phyloP scores from a whole-genome alignment of 2,329 filamentous ascomycete species.

The Chlorencoelia australis region DNA sequence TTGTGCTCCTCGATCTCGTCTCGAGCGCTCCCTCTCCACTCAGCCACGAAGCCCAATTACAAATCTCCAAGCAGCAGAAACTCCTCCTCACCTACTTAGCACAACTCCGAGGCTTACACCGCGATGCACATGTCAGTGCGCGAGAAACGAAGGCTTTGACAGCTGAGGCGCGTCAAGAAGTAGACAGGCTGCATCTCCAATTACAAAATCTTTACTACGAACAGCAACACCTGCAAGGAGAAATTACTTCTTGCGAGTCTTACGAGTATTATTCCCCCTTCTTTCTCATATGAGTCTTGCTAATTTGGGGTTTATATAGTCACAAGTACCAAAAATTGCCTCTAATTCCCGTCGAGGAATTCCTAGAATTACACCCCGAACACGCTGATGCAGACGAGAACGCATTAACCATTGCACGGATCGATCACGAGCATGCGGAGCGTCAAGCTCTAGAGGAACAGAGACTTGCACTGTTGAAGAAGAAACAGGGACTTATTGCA shows the following conservation, averaged over 20 bases:
- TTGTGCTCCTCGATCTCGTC: slow-evolving; percentile 55
- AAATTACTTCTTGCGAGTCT: slow-evolving; percentile 82
- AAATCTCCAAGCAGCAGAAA: slow-evolving; percentile 69
- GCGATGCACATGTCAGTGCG: slow-evolving; percentile 69
- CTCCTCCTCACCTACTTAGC: slow-evolving; percentile 68
- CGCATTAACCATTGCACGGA: slow-evolving; percentile 77
- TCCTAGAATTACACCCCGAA: slow-evolving; percentile 66
- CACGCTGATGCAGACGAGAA: slow-evolving; percentile 64
- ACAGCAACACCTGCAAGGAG: slow-evolving; percentile 78
- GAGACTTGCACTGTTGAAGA: slow-evolving; percentile 64
- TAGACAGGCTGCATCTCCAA: slow-evolving; percentile 83
- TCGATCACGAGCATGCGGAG: slow-evolving; percentile 81
- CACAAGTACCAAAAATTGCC: slow-evolving; percentile 85
- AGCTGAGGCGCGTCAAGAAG: slow-evolving; percentile 78
- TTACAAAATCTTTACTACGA: slow-evolving; percentile 96
- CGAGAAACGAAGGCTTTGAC: slow-evolving; percentile 81
- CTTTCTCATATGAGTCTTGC: not conserved
- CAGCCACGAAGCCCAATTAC: slow-evolving; percentile 40
- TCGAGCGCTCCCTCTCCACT: slow-evolving; percentile 35
- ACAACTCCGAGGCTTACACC: slow-evolving; percentile 72
- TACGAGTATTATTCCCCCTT: slow-evolving; percentile 62
- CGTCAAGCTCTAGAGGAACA: slow-evolving; percentile 79
- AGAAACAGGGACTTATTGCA: slow-evolving; percentile 57
- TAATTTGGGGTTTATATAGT: slow-evolving; percentile 32
- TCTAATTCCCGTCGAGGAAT: slow-evolving; percentile 73